Percentiles rank a stretch among this genome's conserved stretches.
phyloP scores from a whole-genome alignment of 495 filamentous ascomycete genomes.

The Physcia stellaris region DNA sequence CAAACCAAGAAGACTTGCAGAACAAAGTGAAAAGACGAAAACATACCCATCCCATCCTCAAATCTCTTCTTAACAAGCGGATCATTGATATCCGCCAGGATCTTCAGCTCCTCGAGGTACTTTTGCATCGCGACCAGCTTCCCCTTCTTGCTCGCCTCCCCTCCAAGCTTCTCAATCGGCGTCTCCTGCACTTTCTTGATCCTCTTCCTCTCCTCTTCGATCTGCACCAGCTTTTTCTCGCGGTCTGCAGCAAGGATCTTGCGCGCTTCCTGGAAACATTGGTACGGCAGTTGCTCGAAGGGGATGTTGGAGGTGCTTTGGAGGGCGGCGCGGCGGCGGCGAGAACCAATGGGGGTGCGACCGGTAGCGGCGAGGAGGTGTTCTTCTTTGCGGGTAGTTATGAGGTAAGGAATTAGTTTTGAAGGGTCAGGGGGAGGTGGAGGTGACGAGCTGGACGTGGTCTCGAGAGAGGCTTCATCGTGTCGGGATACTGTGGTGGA shows the following conservation, averaged over 20 bases:
- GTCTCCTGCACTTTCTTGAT: constrained; percentile 46
- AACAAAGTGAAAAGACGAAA: constrained; percentile 1
- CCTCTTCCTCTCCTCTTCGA: constrained; percentile 42
- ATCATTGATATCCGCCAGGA: constrained; percentile 90
- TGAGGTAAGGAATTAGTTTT: constrained; percentile 31
- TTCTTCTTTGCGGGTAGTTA: constrained; percentile 42
- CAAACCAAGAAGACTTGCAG: too few species aligned
- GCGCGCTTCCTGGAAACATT: constrained; percentile 93
- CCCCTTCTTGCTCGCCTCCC: constrained; percentile 46
- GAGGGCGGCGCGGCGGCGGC: constrained; percentile 68
- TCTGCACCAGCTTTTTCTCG: constrained; percentile 58
- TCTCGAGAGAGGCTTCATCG: constrained; percentile 11
- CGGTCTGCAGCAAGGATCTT: constrained; percentile 70
- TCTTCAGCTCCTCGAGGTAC: constrained; percentile 69
- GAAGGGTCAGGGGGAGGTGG: constrained; percentile 2
- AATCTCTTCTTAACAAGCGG: constrained; percentile 87
- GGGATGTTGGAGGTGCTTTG: constrained; percentile 52
- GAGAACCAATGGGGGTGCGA: constrained; percentile 57
- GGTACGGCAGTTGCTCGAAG: constrained; percentile 86
- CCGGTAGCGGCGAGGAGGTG: constrained; percentile 43
- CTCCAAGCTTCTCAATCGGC: constrained; percentile 43
- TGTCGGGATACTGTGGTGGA: neutral
- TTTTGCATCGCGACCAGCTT: constrained; percentile 55
- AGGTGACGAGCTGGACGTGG: neutral
- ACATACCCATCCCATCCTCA: constrained; percentile 77